Conservation (phyloP, 106 monocot species). For the Allium fistulosum region DNA sequence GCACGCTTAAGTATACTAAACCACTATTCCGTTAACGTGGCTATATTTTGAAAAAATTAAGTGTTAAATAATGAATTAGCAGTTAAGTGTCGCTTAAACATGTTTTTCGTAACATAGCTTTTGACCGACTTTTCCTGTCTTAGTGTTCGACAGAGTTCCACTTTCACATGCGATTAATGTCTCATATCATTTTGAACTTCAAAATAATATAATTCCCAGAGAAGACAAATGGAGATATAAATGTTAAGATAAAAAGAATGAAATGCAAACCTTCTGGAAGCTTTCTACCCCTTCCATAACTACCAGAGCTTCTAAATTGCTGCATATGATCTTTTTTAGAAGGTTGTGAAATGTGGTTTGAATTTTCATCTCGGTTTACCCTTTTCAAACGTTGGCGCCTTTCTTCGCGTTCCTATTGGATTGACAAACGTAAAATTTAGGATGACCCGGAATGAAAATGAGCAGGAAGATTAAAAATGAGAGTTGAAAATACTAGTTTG, state of each 20-base stretch:
- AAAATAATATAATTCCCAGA: too few species aligned
- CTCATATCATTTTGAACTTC: too few species aligned
- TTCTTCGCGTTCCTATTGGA: slow-evolving; percentile 48
- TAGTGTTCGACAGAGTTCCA: too few species aligned
- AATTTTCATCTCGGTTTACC: slow-evolving; percentile 36
- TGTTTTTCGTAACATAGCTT: too few species aligned
- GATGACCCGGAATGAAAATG: not conserved
- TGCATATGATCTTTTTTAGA: slow-evolving; percentile 10
- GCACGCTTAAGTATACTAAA: too few species aligned
- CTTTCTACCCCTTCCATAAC: slow-evolving; percentile 25
- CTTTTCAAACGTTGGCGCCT: slow-evolving; percentile 36
- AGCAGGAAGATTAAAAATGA: not conserved
- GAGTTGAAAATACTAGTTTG: not conserved
- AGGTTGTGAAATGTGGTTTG: slow-evolving; percentile 10
- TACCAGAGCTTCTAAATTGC: slow-evolving; percentile 24
- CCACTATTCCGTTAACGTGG: too few species aligned
- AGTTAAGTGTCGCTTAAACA: too few species aligned
- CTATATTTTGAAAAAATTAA: too few species aligned
- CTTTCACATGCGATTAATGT: too few species aligned
- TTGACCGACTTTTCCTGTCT: too few species aligned
- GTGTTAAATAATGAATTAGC: too few species aligned
- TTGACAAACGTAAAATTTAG: not conserved
- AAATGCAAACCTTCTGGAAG: slow-evolving; percentile 40
- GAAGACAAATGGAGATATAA: too few species aligned
- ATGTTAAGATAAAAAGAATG: not conserved